Conservation (phyloP, 1,139 yeast species). For the Suhomyces choctaworum region DNA sequence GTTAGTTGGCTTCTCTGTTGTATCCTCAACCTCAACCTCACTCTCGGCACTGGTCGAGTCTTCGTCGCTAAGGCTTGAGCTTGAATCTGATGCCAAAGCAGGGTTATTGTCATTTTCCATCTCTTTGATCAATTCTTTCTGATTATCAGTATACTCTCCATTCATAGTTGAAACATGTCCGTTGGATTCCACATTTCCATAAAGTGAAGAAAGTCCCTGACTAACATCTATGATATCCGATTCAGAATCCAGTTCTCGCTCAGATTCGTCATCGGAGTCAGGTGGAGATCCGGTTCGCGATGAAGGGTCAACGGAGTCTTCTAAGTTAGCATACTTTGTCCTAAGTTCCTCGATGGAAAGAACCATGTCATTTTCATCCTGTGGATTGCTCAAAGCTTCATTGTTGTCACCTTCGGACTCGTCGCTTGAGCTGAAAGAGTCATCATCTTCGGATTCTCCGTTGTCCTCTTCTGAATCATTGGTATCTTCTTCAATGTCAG, state of each 20-base stretch:
- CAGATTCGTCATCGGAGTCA: slow-evolving; percentile 10
- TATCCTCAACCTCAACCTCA: slow-evolving; percentile 13
- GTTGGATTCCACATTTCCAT: slow-evolving; percentile 20
- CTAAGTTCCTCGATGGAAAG: slow-evolving; percentile 66
- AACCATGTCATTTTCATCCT: slow-evolving; percentile 45
- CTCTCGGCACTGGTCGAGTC: slow-evolving; percentile 12
- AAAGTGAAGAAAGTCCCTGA: slow-evolving; percentile 36
- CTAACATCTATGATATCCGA: slow-evolving; percentile 21
- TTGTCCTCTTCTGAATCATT: slow-evolving; percentile 21
- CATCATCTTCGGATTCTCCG: slow-evolving; percentile 21
- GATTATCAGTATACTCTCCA: slow-evolving; percentile 38
- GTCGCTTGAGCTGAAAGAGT: slow-evolving; percentile 21
- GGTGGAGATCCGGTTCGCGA: slow-evolving; percentile 9
- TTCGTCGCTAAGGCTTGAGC: slow-evolving; percentile 15
- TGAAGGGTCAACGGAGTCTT: slow-evolving; percentile 22
- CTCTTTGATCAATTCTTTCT: slow-evolving; percentile 31
- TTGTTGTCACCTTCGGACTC: slow-evolving; percentile 24
- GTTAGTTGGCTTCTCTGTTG: not conserved
- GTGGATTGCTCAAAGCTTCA: not conserved
- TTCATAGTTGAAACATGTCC: not conserved
- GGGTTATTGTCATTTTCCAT: slow-evolving; percentile 17
- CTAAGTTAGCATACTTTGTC: slow-evolving; percentile 60
- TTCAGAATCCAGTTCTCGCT: slow-evolving; percentile 10
- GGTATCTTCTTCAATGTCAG: slow-evolving; percentile 26
- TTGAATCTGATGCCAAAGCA: slow-evolving; percentile 27